phyloP scores from a whole-genome alignment of 495 filamentous ascomycete genomes.

The Pseudotulostoma volvatum region DNA sequence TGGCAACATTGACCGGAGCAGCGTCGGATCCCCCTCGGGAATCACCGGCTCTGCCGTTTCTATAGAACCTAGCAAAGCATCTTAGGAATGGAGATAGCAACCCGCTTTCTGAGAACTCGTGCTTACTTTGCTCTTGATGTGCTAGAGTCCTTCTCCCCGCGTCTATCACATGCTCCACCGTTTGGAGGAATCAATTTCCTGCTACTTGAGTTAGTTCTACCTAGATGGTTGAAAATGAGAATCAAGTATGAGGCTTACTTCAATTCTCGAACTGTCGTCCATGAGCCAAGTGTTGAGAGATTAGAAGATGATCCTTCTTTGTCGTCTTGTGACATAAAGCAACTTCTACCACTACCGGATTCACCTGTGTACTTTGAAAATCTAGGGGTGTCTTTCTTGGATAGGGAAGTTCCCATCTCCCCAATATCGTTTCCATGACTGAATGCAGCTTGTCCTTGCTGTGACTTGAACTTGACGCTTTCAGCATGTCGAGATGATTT shows the following conservation, averaged over 20 bases:
- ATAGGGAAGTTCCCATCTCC: background rate
- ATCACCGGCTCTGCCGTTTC: too few relatives aligned
- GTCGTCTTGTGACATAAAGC: too few relatives aligned
- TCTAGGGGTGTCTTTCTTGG: constrained; percentile 1
- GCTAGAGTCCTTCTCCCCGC: background rate
- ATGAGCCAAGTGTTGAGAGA: constrained; percentile 10
- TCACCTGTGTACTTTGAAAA: too few relatives aligned
- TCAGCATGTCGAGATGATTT: too few relatives aligned
- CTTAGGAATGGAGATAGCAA: too few relatives aligned
- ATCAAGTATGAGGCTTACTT: constrained; percentile 8
- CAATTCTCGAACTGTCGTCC: constrained; percentile 7
- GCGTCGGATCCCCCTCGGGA: too few relatives aligned
- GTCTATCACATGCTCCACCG: background rate
- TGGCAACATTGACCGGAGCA: background rate
- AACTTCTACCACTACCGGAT: too few relatives aligned
- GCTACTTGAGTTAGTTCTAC: background rate
- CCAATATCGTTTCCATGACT: background rate
- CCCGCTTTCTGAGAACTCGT: too few relatives aligned
- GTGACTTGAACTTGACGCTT: too few relatives aligned
- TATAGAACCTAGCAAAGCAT: too few relatives aligned
- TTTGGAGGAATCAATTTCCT: background rate
- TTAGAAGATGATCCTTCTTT: constrained; percentile 4
- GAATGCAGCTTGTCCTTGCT: background rate
- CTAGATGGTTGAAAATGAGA: background rate
- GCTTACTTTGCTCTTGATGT: background rate